A percentile compares a stretch with the other conserved stretches of the same genome.
Evolutionary conservation across 2,329 filamentous ascomycete genomes (phyloP).

Genomic region (Verticillium longisporum): DNA sequence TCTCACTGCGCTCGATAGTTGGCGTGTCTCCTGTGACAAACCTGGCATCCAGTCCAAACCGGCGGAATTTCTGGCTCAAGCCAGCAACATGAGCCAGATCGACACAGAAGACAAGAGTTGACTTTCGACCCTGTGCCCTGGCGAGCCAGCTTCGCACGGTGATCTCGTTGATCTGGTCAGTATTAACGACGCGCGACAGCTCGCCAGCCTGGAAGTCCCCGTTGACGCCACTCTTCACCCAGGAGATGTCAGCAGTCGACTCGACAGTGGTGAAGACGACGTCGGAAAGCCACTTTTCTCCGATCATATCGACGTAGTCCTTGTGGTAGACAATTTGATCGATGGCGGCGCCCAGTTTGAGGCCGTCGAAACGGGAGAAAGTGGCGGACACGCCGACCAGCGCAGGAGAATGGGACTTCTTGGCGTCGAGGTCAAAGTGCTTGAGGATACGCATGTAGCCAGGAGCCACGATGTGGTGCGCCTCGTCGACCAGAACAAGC

Average conservation of each 20-base stretch:
- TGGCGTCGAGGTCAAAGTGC: slow-evolving; percentile 64
- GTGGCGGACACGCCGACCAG: slow-evolving; percentile 88
- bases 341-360: slow-evolving; percentile 75
- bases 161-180: slow-evolving; percentile 69
- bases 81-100: slow-evolving; percentile 75
- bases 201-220: slow-evolving; percentile 77
- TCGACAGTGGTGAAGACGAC: slow-evolving; percentile 92
- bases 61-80: slow-evolving; percentile 69
- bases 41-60: slow-evolving; percentile 72
- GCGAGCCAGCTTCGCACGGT: slow-evolving; percentile 81
- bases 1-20: slow-evolving; percentile 58
- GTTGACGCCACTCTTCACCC: slow-evolving; percentile 53
- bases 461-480: slow-evolving; percentile 87
- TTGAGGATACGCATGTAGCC: slow-evolving; percentile 68
- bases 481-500: slow-evolving; percentile 88
- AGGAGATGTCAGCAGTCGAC: slow-evolving; percentile 71
- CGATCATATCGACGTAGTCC: slow-evolving; percentile 61
- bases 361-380: slow-evolving; percentile 71
- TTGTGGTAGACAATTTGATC: slow-evolving; percentile 97
- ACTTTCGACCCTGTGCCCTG: slow-evolving; percentile 66
- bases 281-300: slow-evolving; percentile 84
- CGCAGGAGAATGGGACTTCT: slow-evolving; percentile 48
- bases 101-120: slow-evolving; percentile 90
- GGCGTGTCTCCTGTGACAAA: slow-evolving; percentile 82
- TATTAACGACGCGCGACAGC: slow-evolving; percentile 82